phyloP scores from a whole-genome alignment of 371 early-diverging fungal species.

The Caulochytrium protostelioides region DNA sequence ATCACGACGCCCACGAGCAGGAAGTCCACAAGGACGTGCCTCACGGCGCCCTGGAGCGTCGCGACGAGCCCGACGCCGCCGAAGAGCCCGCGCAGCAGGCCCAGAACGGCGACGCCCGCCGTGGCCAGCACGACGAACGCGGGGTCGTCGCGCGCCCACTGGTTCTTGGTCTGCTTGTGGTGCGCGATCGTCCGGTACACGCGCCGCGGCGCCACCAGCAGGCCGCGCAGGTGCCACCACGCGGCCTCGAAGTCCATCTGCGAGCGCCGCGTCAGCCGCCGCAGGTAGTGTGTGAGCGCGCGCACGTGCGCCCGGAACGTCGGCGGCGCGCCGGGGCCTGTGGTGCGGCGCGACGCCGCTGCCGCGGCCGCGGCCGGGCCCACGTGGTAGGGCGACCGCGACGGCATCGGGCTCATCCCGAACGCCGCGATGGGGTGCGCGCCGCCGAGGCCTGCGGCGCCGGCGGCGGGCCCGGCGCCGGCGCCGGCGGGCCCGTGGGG shows the following conservation, averaged over 20 bases:
- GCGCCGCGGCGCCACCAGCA: constrained; percentile 58
- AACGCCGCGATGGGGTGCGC: background rate
- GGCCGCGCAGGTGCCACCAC: constrained; percentile 73
- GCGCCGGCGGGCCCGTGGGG: no score
- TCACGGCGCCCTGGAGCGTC: no score
- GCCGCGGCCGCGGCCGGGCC: background rate
- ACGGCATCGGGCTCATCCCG: constrained; percentile 3
- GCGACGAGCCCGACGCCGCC: no score
- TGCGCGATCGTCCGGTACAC: constrained; percentile 80
- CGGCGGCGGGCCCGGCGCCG: no score
- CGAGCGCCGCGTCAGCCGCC: constrained; percentile 43
- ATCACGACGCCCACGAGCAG: constrained; percentile 41
- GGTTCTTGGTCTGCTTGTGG: constrained; percentile 87
- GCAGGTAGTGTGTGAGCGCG: constrained; percentile 18
- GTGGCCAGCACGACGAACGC: constrained; percentile 60
- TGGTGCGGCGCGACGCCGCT: background rate
- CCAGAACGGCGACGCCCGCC: no score
- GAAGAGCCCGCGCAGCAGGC: no score
- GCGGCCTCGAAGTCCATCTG: constrained; percentile 87
- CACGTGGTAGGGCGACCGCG: constrained; percentile 1
- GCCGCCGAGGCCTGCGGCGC: no score
- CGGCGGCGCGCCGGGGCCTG: no score
- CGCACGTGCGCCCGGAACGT: constrained; percentile 1
- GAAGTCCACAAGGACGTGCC: constrained; percentile 53
- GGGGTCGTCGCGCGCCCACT: constrained; percentile 86